These are phyloP conservation scores for Acanthamoeba sp. DNA, from an alignment of 208 protist species.

Conservation along the genomic window DNA sequence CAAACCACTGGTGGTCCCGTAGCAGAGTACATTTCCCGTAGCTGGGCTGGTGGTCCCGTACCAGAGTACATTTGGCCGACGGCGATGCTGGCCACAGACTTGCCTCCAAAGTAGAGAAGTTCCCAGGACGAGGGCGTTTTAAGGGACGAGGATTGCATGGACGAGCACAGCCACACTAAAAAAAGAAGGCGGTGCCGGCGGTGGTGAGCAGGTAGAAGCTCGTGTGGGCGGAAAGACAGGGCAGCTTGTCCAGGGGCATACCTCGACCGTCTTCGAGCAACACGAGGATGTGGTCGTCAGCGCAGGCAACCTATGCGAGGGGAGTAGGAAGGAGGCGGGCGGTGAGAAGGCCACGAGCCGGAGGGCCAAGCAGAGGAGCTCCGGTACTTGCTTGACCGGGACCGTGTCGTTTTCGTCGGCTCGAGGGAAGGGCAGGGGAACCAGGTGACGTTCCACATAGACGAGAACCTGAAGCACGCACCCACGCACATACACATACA, in stretches of 20 bases:
- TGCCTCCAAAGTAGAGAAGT: neutral
- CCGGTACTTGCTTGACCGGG: neutral
- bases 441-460: too few relatives aligned
- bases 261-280: neutral
- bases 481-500: too few relatives aligned
- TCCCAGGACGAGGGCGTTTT: neutral
- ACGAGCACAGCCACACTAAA: neutral
- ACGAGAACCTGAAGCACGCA: too few relatives aligned
- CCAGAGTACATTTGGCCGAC: constrained; percentile 49
- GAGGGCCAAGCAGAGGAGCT: neutral
- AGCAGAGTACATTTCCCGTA: too few relatives aligned
- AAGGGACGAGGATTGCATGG: neutral
- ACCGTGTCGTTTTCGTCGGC: neutral
- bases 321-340: neutral
- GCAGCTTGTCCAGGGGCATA: neutral
- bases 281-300: constrained; percentile 6
- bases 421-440: neutral
- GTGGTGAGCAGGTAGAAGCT: too few relatives aligned
- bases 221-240: too few relatives aligned
- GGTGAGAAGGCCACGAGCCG: neutral
- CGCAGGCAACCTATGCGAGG: constrained; percentile 2
- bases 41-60: neutral
- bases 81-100: neutral
- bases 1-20: too few relatives aligned
- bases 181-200: neutral